Percentiles rank a stretch among this genome's conserved stretches.
Conservation (phyloP, 2,329 filamentous ascomycete species). For the Apiospora saccharicola region DNA sequence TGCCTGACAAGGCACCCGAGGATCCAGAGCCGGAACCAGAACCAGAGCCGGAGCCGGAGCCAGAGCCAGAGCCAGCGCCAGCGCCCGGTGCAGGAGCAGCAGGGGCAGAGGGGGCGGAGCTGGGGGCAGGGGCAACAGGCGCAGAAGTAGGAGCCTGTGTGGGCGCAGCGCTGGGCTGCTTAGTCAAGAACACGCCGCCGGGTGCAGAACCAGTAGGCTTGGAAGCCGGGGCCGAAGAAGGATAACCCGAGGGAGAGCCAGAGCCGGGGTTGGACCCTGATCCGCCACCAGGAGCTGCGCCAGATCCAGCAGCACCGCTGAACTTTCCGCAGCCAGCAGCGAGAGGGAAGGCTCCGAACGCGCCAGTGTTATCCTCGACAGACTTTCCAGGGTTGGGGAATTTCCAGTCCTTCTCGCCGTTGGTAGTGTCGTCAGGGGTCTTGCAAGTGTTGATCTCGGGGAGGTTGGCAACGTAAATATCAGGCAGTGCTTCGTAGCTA, state of each 20-base stretch:
- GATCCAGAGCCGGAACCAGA: slow-evolving; percentile 34
- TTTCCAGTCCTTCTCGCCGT: slow-evolving; percentile 59
- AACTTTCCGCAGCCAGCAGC: background rate
- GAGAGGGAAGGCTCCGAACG: slow-evolving; percentile 36
- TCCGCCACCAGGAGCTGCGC: slow-evolving; percentile 34
- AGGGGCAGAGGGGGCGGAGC: slow-evolving; percentile 32
- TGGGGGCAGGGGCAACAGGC: slow-evolving; percentile 34
- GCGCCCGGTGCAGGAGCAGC: slow-evolving; percentile 25
- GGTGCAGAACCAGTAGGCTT: slow-evolving; percentile 32
- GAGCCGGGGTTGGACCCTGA: slow-evolving; percentile 26
- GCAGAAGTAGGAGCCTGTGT: slow-evolving; percentile 29
- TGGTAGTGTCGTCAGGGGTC: slow-evolving; percentile 43
- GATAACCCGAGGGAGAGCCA: slow-evolving; percentile 36
- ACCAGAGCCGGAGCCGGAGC: slow-evolving; percentile 32
- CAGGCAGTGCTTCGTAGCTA: slow-evolving; percentile 69
- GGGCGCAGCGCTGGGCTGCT: slow-evolving; percentile 33
- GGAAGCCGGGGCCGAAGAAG: slow-evolving; percentile 33
- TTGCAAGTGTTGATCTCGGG: slow-evolving; percentile 56
- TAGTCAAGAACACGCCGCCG: slow-evolving; percentile 52
- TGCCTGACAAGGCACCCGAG: slow-evolving; percentile 44
- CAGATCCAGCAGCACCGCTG: slow-evolving; percentile 27
- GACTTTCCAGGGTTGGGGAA: slow-evolving; percentile 73
- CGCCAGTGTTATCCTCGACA: slow-evolving; percentile 54
- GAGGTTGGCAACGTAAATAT: slow-evolving; percentile 80
- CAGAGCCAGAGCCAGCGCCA: slow-evolving; percentile 30